Percentiles rank a stretch among this genome's conserved stretches.
phyloP scores from a whole-genome alignment of 768 basidiomycete species.

The Chiua virens region DNA sequence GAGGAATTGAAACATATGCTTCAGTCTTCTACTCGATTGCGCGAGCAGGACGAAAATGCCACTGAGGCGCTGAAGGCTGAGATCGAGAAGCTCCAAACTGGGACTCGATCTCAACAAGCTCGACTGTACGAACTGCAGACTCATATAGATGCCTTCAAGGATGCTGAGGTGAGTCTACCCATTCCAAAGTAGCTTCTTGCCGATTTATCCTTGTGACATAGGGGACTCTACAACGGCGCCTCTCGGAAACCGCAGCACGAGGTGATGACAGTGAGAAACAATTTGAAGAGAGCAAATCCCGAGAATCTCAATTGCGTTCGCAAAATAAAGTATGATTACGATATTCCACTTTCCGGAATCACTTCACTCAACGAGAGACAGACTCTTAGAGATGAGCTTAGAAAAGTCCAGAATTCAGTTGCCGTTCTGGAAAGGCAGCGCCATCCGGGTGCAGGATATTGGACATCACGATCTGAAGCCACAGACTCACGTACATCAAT shows the following conservation, averaged over 20 bases:
- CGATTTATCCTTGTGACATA: slow-evolving; percentile 27
- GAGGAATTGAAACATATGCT: slow-evolving; percentile 67
- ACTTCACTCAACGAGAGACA: slow-evolving; percentile 32
- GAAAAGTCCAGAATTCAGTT: slow-evolving; percentile 93
- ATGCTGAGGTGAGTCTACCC: slow-evolving; percentile 57
- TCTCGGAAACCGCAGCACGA: slow-evolving; percentile 50
- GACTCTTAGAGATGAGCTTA: slow-evolving; percentile 90
- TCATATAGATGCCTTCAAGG: slow-evolving; percentile 48
- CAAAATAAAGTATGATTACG: slow-evolving; percentile 73
- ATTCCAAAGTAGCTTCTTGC: not conserved
- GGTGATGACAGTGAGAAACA: slow-evolving; percentile 58
- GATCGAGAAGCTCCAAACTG: slow-evolving; percentile 51
- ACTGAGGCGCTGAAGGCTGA: slow-evolving; percentile 52
- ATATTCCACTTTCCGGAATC: not conserved
- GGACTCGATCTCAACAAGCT: slow-evolving; percentile 47
- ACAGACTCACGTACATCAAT: slow-evolving; percentile 37
- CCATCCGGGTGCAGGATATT: slow-evolving; percentile 93
- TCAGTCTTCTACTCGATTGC: slow-evolving; percentile 54
- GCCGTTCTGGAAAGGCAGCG: slow-evolving; percentile 87
- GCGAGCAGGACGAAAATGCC: slow-evolving; percentile 57
- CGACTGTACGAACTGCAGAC: slow-evolving; percentile 56
- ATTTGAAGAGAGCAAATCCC: slow-evolving; percentile 68
- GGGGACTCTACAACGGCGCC: slow-evolving; percentile 44
- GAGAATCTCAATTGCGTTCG: slow-evolving; percentile 67
- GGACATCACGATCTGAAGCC: slow-evolving; percentile 53